Evolutionary conservation across 345 rosid species (phyloP), one percentile per base, ranked within the genome.

Genomic region (Schrenkiella parvula): DNA sequence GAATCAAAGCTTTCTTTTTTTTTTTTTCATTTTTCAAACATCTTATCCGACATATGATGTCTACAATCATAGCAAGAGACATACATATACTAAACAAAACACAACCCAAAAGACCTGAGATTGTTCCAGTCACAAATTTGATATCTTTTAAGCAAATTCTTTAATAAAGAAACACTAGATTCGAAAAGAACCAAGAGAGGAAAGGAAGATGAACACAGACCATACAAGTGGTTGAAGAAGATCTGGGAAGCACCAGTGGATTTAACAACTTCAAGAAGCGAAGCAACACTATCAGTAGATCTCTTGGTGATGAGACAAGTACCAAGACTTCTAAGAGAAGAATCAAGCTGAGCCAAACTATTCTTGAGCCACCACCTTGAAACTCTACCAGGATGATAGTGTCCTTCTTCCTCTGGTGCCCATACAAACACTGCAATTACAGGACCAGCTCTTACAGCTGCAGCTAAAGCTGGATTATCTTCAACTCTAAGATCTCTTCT

Each of bases 341-440:
- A 95, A 58, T 89, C 93, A 51, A 95, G 92, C 75, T 91, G 87
- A 73, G 89, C 86, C 78, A 95, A 84, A 74, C 99, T 95, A 29
- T 95, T 84, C 84, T 95, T 95, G 47, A 95, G 89, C 99, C 97
- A 95, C 99, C 99, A 95, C 79, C 97, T 86, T 7, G 99, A 95
- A 13, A 95, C 99, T 73, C 99, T 89, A 38, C 99, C 97, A 28
- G 99, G 99, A 34, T 84, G 71, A 68, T 23, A 95, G 63, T 82
- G 80, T 35, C 97, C 99, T 77, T 95, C 99, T 78, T 95, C 99
- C 71, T 91, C 99, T 35, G 97, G 96, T 28, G 97, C 90, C 97
- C 97, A 93, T 26, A 93, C 71, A 72, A 88, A 93, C 5, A 93
- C 80, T 3, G 95, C 89, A 58, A 89, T 66, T 59, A 91, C 90